Evolutionary conservation across 805 yeast genomes (phyloP), one percentile per base, ranked within the genome.

Genomic region (Teunomyces stri): DNA sequence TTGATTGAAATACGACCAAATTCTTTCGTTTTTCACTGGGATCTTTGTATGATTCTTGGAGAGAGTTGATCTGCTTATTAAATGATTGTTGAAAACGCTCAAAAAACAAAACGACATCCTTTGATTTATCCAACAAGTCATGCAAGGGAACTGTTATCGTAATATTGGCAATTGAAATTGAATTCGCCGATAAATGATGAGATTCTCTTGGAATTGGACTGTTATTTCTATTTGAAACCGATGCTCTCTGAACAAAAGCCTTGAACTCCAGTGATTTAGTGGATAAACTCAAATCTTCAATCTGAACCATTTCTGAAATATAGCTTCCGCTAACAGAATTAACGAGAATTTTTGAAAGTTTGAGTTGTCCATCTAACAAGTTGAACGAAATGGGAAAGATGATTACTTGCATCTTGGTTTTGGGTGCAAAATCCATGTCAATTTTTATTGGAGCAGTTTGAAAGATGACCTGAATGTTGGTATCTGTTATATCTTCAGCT

Each of bases 371-470:
- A 4, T 60, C 59, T 0, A 55, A 43, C 7, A 76, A 66, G 42
- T 71, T 72, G 50, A 58, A 76, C 0, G 78, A 68, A 0, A 80
- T 51, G 0, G 86, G 85, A 9, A 72, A 64, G 0, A 78, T 44
- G 2, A 66, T 60, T 0, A 61, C 28, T 22, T 55, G 60, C 4
- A 78, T 22, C 0, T 22, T 30, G 0, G 53, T 45, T 1, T 42
- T 40, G 0, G 55, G 51, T 4, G 59, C 48, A 3, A 74, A 36
- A 2, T 45, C 47, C 5, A 68, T 18, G 11, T 51, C 56, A 3
- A 72, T 31, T 3, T 55, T 55, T 5, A 75, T 57, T 2, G 71
- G 59, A 0, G 80, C 66, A 0, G 76, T 74, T 51, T 75, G 80
- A 4, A 74, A 52, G 16, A 65, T 56, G 15, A 74, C 46, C 31